Conservation (phyloP, 495 filamentous ascomycete species). For the Sordaria brevicollis region DNA sequence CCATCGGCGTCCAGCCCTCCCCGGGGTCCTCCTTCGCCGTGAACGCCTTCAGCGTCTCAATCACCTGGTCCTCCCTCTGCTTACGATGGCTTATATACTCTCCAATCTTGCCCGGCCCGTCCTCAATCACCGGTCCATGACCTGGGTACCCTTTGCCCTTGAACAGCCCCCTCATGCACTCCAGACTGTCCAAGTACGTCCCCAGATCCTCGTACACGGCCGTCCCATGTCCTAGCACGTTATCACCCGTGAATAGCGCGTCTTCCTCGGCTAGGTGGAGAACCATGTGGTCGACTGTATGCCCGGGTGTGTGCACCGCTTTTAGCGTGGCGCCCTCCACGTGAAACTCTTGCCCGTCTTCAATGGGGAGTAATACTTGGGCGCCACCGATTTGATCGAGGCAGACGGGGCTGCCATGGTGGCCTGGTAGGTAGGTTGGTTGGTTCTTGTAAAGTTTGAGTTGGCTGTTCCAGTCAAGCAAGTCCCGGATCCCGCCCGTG, state of each 20-base stretch:
- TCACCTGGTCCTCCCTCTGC: conserved; percentile 70
- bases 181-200: conserved; percentile 61
- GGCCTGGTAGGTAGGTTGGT: conserved; percentile 21
- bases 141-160: conserved; percentile 73
- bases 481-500: conserved; percentile 57
- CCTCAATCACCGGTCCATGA: conserved; percentile 67
- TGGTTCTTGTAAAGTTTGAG: conserved; percentile 44
- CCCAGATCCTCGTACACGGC: conserved; percentile 80
- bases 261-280: conserved; percentile 65
- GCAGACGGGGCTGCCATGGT: background rate
- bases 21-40: conserved; percentile 30
- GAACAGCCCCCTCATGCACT: conserved; percentile 57
- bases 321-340: conserved; percentile 68
- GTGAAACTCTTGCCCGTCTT: conserved; percentile 60
- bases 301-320: conserved; percentile 73
- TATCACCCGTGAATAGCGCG: conserved; percentile 90
- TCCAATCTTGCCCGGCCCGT: conserved; percentile 50
- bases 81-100: conserved; percentile 80
- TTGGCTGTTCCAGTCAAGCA: conserved; percentile 50
- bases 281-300: conserved; percentile 77
- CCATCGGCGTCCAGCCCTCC: conserved; percentile 59
- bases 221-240: conserved; percentile 88
- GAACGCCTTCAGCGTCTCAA: conserved; percentile 48
- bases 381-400: background rate
- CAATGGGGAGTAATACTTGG: conserved; percentile 26